Evolutionary conservation across 176 grass and related monocot genomes (phyloP).

Genomic region (Hordeum vulgare): DNA sequence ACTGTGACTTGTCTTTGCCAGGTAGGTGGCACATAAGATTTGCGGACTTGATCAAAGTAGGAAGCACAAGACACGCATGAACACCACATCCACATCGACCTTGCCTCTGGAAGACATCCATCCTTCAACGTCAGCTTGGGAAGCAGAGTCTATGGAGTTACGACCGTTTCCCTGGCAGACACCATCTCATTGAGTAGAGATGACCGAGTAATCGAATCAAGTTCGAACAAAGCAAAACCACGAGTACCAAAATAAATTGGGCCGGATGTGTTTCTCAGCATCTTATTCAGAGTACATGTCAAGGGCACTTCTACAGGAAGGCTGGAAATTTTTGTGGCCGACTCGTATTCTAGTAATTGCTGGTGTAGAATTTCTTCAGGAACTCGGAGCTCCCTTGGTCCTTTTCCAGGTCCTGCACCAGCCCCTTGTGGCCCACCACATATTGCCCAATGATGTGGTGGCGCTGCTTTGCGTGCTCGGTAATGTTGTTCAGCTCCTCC

Average conservation of each 20-base stretch:
- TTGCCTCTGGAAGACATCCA: not conserved
- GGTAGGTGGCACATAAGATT: too few relatives aligned
- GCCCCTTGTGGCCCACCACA: conserved; percentile 52
- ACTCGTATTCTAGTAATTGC: conserved; percentile 66
- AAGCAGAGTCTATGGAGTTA: not conserved
- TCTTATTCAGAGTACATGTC: conserved; percentile 32
- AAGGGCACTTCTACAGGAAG: conserved; percentile 3
- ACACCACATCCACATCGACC: not conserved
- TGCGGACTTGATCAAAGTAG: too few relatives aligned
- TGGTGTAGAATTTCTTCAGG: conserved; percentile 81
- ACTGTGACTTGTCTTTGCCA: too few relatives aligned
- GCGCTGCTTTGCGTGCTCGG: conserved; percentile 83
- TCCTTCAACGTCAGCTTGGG: not conserved
- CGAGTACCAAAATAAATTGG: conserved; percentile 7
- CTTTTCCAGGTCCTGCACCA: conserved; percentile 46
- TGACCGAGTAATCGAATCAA: not conserved
- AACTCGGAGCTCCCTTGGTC: conserved; percentile 63
- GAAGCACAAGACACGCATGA: too few relatives aligned
- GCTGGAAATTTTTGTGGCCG: not conserved
- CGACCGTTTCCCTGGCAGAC: not conserved
- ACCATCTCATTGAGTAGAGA: not conserved
- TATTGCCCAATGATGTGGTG: conserved; percentile 94
- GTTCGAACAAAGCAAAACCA: not conserved
- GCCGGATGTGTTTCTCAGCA: conserved; percentile 2
- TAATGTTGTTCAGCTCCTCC: conserved; percentile 85